Evolutionary conservation across 768 basidiomycete genomes (phyloP).

Genomic region (Mycena maculata): DNA sequence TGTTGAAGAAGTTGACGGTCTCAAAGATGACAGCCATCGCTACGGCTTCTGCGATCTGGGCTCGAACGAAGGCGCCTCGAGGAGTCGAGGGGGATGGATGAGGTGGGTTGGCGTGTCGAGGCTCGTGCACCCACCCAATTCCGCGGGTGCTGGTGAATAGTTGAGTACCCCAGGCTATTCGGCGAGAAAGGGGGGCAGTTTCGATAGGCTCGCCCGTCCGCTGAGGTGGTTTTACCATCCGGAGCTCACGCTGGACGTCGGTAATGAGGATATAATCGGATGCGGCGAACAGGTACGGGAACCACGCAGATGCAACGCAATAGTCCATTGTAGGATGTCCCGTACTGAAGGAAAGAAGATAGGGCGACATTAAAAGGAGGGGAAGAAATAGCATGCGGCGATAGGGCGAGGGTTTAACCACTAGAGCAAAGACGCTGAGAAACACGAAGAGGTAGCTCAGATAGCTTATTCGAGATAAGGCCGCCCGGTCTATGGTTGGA

Average conservation of each 20-base stretch:
- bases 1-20: constrained; percentile 9
- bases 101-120: constrained; percentile 17
- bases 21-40: background rate
- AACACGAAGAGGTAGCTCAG: constrained; percentile 14
- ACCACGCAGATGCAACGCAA: constrained; percentile 1
- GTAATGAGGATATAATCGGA: constrained; percentile 27
- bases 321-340: constrained; percentile 17
- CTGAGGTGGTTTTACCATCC: constrained; percentile 16
- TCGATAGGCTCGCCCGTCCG: constrained; percentile 19
- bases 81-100: constrained; percentile 17
- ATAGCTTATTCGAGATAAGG: background rate
- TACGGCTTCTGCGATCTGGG: constrained; percentile 8
- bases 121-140: constrained; percentile 27
- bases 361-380: constrained; percentile 15
- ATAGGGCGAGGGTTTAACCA: constrained; percentile 26
- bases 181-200: constrained; percentile 8
- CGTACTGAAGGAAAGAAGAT: constrained; percentile 15
- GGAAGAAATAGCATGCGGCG: constrained; percentile 28
- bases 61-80: constrained; percentile 19
- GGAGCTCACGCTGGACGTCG: constrained; percentile 28
- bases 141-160: constrained; percentile 18
- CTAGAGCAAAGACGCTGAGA: constrained; percentile 14
- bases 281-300: constrained; percentile 18
- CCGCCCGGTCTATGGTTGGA: constrained; percentile 1
- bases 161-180: constrained; percentile 6